Conservation (phyloP, 2,329 filamentous ascomycete species). For the Arachnomyces sp. region DNA sequence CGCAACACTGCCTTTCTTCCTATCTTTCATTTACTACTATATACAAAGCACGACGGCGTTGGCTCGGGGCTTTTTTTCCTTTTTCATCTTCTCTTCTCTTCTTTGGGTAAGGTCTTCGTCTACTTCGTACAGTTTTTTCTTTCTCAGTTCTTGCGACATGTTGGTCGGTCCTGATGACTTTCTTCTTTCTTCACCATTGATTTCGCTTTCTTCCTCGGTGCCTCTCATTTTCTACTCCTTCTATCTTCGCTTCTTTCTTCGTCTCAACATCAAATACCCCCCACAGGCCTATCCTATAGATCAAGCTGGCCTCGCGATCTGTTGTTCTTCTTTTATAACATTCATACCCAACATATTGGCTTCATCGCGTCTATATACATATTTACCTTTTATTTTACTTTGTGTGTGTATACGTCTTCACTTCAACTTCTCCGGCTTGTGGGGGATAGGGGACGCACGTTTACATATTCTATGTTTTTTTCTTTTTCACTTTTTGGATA, state of each 20-base stretch:
- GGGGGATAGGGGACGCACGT: conserved; percentile 7
- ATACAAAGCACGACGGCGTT: conserved; percentile 23
- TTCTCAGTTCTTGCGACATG: neutral
- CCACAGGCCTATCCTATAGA: conserved; percentile 29
- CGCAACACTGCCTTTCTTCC: conserved; percentile 9
- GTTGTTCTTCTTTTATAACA: conserved; percentile 17
- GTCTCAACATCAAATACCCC: conserved; percentile 27
- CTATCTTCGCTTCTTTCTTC: conserved; percentile 7
- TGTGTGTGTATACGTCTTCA: neutral
- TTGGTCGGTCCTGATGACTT: neutral
- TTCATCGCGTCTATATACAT: conserved; percentile 12
- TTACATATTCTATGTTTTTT: too few relatives aligned
- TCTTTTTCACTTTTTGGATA: too few relatives aligned
- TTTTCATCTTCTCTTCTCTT: conserved; percentile 12
- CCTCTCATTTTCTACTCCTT: too few relatives aligned
- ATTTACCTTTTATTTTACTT: conserved; percentile 22
- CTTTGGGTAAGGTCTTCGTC: conserved; percentile 16
- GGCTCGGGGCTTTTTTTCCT: conserved; percentile 17
- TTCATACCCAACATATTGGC: conserved; percentile 10
- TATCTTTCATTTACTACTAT: conserved; percentile 7
- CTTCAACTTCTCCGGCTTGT: too few relatives aligned
- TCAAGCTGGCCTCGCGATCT: conserved; percentile 26
- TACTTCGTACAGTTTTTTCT: neutral
- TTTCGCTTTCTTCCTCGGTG: conserved; percentile 8
- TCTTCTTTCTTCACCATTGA: conserved; percentile 16